A percentile compares a stretch with the other conserved stretches of the same genome.
Evolutionary conservation across 116 monocot species (phyloP).

Genomic region (Posidonia oceanica): DNA sequence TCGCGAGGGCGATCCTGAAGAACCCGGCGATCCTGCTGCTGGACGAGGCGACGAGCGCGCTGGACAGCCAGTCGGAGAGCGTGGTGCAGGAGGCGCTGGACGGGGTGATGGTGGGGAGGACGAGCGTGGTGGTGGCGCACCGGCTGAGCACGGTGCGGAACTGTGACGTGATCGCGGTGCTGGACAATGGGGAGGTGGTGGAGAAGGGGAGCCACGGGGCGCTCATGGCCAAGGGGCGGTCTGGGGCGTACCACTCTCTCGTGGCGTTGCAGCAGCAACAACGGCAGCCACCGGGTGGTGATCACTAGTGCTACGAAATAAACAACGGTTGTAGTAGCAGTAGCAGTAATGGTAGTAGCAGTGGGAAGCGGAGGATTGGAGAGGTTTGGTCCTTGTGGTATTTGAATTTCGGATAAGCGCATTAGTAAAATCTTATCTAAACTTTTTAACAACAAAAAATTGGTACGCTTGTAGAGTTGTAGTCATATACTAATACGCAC

Average conservation of each 20-base stretch:
- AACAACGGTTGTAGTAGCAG: too few species aligned
- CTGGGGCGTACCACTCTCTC: conserved; percentile 17
- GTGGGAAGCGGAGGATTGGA: too few species aligned
- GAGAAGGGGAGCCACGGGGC: conserved; percentile 14
- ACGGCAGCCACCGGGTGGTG: background rate
- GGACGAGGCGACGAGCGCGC: conserved; percentile 37
- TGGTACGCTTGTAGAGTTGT: too few species aligned
- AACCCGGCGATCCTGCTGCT: conserved; percentile 21
- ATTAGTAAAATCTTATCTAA: too few species aligned
- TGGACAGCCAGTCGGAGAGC: conserved; percentile 21
- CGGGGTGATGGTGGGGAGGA: conserved; percentile 21
- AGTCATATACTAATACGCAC: too few species aligned
- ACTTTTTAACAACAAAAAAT: too few species aligned
- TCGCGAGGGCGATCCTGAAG: conserved; percentile 30
- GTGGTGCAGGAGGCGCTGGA: conserved; percentile 27
- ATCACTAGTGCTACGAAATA: too few species aligned
- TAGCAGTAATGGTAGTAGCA: too few species aligned
- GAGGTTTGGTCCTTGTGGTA: too few species aligned
- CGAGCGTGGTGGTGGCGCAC: conserved; percentile 30
- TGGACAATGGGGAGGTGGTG: conserved; percentile 19
- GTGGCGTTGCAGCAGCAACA: conserved; percentile 13
- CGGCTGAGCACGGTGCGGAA: conserved; percentile 18
- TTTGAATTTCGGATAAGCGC: too few species aligned
- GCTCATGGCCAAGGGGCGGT: conserved; percentile 16
- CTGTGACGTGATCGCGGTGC: conserved; percentile 18